Percentiles rank a stretch among this genome's conserved stretches.
Evolutionary conservation across 1,284 basidiomycete genomes (phyloP).

Genomic region (Phellopilus nigrolimitatus): DNA sequence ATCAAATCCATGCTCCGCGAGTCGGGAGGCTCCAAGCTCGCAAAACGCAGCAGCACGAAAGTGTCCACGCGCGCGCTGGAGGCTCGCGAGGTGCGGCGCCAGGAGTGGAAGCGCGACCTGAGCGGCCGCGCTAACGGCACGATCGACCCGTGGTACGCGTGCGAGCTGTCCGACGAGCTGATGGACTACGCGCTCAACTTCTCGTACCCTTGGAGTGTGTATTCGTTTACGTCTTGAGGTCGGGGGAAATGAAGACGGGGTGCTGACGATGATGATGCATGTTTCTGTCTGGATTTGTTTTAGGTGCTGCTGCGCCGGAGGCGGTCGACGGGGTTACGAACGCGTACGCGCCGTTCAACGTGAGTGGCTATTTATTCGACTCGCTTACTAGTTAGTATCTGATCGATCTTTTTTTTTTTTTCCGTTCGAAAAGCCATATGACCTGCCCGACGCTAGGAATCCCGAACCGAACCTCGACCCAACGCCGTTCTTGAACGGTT

Average conservation of each 20-base stretch:
- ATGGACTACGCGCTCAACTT: conserved; percentile 58
- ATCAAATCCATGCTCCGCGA: no score
- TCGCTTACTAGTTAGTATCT: neutral
- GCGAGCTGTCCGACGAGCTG: conserved; percentile 47
- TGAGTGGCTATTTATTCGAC: conserved; percentile 8
- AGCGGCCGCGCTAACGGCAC: conserved; percentile 41
- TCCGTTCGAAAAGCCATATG: no score
- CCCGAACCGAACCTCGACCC: conserved; percentile 33
- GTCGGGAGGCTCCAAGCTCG: no score
- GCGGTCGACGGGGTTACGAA: conserved; percentile 20
- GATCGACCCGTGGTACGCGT: conserved; percentile 57
- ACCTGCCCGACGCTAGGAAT: conserved; percentile 32
- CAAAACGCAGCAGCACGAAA: no score
- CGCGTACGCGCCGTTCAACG: conserved; percentile 24
- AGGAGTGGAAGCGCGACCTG: conserved; percentile 37
- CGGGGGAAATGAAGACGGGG: no score
- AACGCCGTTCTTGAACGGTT: conserved; percentile 54
- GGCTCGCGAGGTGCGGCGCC: conserved; percentile 16
- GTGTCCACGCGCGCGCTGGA: conserved; percentile 9
- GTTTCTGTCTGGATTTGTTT: no score
- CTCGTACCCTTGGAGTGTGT: conserved; percentile 63
- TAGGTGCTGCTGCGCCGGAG: no score
- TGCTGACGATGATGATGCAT: no score
- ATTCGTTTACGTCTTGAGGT: conserved; percentile 27
- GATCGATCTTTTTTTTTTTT: neutral